Base-by-base conservation (phyloP, 1,284 basidiomycete genomes). In the Papiliotrema terrestris region DNA sequence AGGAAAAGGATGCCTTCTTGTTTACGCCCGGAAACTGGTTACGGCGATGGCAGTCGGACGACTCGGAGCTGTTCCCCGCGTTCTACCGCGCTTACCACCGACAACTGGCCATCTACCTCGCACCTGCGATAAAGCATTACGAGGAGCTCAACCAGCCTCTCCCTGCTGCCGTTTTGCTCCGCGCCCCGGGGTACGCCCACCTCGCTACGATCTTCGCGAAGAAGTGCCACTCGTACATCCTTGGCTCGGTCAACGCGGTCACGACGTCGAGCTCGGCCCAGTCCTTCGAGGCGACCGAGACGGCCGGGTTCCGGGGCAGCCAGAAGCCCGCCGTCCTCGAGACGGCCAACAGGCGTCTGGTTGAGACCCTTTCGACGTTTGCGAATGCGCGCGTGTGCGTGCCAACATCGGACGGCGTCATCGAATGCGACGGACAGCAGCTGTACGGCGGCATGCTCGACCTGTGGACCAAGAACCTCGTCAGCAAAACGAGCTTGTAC, bases 31-130 rank as follows among this genome's bases (percentile, higher is more conserved):
- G 77, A 17, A 78, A 78, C 59, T 78, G 77, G 77, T 63, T 78
- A 3, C 68, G 77, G 8, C 69, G 77, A 48, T 78, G 76, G 76
- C 77, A 78, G 59, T 78, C 76, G 23, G 77, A 78, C 58, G 80
- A 81, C 59, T 80, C 79, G 4, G 80, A 81, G 62, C 71, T 81
- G 2, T 80, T 80, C 57, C 80, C 79, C 17, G 76, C 80, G 0
- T 81, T 81, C 70, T 80, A 80, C 66, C 75, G 80, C 52, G 78
- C 80, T 0, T 81, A 81, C 58, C 79, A 81, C 59, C 73, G 76
- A 26, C 78, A 79, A 59, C 72, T 81, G 13, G 78, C 79, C 2
- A 53, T 58, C 4, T 78, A 78, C 59, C 72, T 80, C 29, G 67
- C 75, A 42, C 77, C 61, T 6, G 70, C 66, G 3, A 54, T 77